Evolutionary conservation across 345 rosid species (phyloP).

Genomic region (Aquilaria yunnanensis): DNA sequence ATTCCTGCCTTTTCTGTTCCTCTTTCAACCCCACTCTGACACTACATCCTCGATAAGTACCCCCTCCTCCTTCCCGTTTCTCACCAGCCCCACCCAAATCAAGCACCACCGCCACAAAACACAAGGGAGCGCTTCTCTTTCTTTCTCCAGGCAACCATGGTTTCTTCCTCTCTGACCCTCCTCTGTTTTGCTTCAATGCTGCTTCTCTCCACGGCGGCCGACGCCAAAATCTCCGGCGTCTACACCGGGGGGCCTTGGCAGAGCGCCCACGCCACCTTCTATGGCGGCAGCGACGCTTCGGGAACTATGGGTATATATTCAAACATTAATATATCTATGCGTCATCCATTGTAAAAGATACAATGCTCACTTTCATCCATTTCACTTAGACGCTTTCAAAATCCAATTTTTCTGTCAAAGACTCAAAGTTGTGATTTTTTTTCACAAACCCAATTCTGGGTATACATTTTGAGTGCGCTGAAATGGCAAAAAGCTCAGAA

Average conservation of each 20-base stretch:
- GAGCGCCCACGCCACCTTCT: slow-evolving; percentile 70
- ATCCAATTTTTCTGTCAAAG: background rate
- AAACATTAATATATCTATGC: background rate
- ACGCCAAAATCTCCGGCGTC: slow-evolving; percentile 47
- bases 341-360: too few species aligned
- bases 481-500: background rate
- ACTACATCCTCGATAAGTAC: too few species aligned
- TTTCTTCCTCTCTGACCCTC: slow-evolving; percentile 2
- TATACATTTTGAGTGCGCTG: too few species aligned
- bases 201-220: slow-evolving; percentile 1
- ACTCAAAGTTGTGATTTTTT: background rate
- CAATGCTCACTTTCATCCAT: too few species aligned
- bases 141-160: too few species aligned
- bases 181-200: slow-evolving; percentile 13
- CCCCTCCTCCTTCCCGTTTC: too few species aligned
- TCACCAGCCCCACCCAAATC: too few species aligned
- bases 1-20: background rate
- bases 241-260: slow-evolving; percentile 46
- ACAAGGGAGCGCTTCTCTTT: background rate
- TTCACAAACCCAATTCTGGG: too few species aligned
- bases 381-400: too few species aligned
- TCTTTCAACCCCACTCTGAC: too few species aligned
- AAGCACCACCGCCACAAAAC: too few species aligned
- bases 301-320: slow-evolving; percentile 61
- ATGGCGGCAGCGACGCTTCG: slow-evolving; percentile 64